A percentile compares a stretch with the other conserved stretches of the same genome.
phyloP scores from a whole-genome alignment of 768 basidiomycete species.

The Termitomyces sp. region DNA sequence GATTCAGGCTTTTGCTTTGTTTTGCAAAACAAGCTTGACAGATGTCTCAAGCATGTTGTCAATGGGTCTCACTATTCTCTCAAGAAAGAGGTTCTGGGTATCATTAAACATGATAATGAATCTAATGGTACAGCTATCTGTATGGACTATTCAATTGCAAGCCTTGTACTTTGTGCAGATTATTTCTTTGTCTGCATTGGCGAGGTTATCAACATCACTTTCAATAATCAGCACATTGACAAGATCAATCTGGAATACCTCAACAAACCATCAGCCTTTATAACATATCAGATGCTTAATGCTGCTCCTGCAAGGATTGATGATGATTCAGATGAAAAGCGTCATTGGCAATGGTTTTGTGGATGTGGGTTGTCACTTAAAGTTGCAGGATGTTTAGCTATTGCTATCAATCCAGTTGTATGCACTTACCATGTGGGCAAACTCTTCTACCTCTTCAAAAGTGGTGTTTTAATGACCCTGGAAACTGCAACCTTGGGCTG shows the following conservation, averaged over 20 bases:
- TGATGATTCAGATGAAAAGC: neutral
- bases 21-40: neutral
- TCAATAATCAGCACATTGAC: neutral
- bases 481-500: neutral
- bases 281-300: neutral
- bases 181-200: neutral
- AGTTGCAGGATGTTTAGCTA: neutral
- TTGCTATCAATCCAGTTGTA: neutral
- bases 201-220: neutral
- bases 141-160: neutral
- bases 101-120: neutral
- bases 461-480: neutral
- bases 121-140: neutral
- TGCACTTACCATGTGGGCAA: neutral
- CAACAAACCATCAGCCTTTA: neutral
- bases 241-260: neutral
- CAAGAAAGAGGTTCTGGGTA: neutral
- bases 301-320: neutral
- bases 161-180: neutral
- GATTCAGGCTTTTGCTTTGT: neutral
- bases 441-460: neutral
- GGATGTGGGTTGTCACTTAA: neutral
- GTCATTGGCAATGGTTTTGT: neutral
- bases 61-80: neutral
- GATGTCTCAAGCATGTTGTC: conserved; percentile 1